Conservation (phyloP, 2,329 filamentous ascomycete species). For the Calonectria pteridis region DNA sequence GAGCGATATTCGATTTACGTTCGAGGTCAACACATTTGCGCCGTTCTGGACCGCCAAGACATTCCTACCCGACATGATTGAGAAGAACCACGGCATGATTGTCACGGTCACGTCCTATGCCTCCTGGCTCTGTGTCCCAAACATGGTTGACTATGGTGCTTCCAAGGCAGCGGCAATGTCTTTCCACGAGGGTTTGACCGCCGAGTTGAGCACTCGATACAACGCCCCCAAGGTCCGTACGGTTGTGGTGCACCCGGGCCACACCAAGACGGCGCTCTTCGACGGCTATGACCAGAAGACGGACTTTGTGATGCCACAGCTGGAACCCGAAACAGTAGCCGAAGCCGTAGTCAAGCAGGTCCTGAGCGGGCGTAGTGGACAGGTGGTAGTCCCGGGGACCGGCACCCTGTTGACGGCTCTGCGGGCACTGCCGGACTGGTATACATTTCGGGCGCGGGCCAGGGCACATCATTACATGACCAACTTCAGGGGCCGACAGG, state of each 20-base stretch:
- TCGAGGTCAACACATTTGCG: conserved; percentile 77
- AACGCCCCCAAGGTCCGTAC: conserved; percentile 74
- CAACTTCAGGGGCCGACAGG: conserved; percentile 60
- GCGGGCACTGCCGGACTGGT: conserved; percentile 72
- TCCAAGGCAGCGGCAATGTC: conserved; percentile 75
- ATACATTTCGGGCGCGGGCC: conserved; percentile 65
- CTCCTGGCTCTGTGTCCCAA: conserved; percentile 69
- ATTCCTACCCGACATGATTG: conserved; percentile 76
- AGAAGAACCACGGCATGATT: conserved; percentile 76
- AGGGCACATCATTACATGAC: conserved; percentile 56
- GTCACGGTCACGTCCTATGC: conserved; percentile 77
- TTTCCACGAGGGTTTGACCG: conserved; percentile 75
- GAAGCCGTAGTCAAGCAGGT: conserved; percentile 63
- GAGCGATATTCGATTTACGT: conserved; percentile 73
- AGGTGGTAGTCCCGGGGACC: conserved; percentile 60
- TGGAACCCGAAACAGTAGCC: conserved; percentile 57
- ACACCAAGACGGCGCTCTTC: conserved; percentile 53
- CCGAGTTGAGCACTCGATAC: conserved; percentile 71
- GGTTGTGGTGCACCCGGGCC: conserved; percentile 70
- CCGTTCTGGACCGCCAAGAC: conserved; percentile 76
- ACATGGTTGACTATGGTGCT: conserved; percentile 76
- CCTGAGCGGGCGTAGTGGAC: conserved; percentile 60
- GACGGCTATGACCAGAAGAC: conserved; percentile 68
- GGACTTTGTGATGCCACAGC: conserved; percentile 49
- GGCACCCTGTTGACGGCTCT: conserved; percentile 56